Base-by-base conservation (phyloP, 164 flowering plant species). In the Santalum album region DNA sequence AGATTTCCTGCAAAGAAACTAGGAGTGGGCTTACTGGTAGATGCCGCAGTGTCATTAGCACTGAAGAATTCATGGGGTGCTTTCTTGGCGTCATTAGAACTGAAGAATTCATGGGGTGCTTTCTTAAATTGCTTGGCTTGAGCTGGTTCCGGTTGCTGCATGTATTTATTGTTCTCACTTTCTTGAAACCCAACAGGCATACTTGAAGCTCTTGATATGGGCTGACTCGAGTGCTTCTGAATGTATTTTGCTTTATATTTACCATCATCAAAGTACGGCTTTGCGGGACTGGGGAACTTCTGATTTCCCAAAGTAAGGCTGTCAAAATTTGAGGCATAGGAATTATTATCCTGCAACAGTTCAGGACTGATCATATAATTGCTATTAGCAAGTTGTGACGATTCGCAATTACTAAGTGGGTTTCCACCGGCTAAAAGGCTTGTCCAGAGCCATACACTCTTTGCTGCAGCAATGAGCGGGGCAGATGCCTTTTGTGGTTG, bases 391-490 rank as follows among this genome's bases (percentile, higher is more conserved):
- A 38, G 42, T 15, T 38, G 42, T 10, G 42, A 38, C 16, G 42
- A 38, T 14, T 38, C 42, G 0, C 42, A 3, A 38, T 12, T 38
- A 38, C 14, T 38, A 16, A 38, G 42, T 14, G 42, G 42, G 42
- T 2, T 12, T 14, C 42, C 42, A 0, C 42, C 42, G 14, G 42
- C 42, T 38, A 38, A 14, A 38, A 38, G 42, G 42, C 42, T 1
- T 38, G 42, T 38, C 42, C 42, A 38, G 16, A 38, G 42, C 42
- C 42, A 38, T 38, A 38, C 42, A 15, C 42, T 38, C 42, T 38
- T 38, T 38, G 42, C 42, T 38, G 42, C 42, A 38, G 42, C 42
- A 38, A 38, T 16, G 16, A 38, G 42, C 14, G 42, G 42, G 16
- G 42, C 42, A 9, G 42, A 38, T 38, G 42, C 42, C 17, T 38